Percentiles rank a stretch among this genome's conserved stretches.
Evolutionary conservation across 495 filamentous ascomycete genomes (phyloP).

Genomic region (Penicillium arizonense): DNA sequence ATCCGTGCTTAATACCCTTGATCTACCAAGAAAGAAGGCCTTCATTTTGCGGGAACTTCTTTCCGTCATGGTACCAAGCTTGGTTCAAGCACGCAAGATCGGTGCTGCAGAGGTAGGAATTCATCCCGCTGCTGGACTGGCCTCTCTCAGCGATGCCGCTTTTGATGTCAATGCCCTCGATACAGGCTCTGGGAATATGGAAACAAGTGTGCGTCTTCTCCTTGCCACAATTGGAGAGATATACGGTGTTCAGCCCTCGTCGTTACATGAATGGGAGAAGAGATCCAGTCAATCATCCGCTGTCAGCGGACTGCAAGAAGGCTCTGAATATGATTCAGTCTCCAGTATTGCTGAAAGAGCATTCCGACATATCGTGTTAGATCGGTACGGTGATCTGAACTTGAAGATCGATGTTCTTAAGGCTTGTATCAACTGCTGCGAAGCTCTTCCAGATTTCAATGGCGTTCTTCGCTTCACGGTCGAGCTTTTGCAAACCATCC

Average conservation of each 20-base stretch:
- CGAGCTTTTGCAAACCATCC: conserved; percentile 73
- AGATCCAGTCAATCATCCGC: conserved; percentile 20
- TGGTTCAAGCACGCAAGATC: conserved; percentile 89
- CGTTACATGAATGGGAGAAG: conserved; percentile 36
- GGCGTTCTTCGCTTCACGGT: conserved; percentile 85
- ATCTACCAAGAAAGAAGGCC: conserved; percentile 80
- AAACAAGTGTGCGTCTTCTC: conserved; percentile 64
- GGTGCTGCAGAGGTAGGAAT: conserved; percentile 93
- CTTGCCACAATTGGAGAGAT: conserved; percentile 53
- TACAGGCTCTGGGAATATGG: conserved; percentile 71
- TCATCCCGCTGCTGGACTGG: conserved; percentile 84
- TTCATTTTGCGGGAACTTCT: conserved; percentile 83
- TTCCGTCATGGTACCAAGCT: conserved; percentile 72
- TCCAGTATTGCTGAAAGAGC: conserved; percentile 41
- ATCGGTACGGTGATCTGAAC: conserved; percentile 47
- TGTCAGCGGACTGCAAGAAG: conserved; percentile 6
- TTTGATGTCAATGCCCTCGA: conserved; percentile 66
- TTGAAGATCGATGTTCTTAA: conserved; percentile 83
- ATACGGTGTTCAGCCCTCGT: conserved; percentile 47
- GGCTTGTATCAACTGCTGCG: conserved; percentile 83
- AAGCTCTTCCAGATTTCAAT: conserved; percentile 88
- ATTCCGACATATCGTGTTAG: conserved; percentile 38
- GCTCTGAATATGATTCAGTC: conserved; percentile 41
- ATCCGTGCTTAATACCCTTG: conserved; percentile 73
- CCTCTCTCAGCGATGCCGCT: conserved; percentile 54